Evolutionary conservation across 2,329 filamentous ascomycete genomes (phyloP), one percentile per base, ranked within the genome.

Genomic region (Amylocarpus encephaloides): DNA sequence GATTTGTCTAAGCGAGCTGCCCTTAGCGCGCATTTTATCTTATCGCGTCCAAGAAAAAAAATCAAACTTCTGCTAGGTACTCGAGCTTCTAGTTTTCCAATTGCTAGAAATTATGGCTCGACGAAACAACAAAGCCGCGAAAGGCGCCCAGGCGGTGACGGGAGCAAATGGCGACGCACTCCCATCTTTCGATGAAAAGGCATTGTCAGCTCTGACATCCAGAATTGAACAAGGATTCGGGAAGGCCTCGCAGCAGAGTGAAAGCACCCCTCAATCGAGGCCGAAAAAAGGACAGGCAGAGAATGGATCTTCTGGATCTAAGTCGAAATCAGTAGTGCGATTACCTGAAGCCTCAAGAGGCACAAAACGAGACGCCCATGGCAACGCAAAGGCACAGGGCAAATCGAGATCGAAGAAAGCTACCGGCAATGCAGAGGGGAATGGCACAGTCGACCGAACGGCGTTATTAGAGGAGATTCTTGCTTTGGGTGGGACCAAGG

Each of bases 401-500:
- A 60, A 63, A 44, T 55, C 61, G 18, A 58, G 62, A 19, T 55
- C 57, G 16, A 44, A 52, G 19, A 54, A 55, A 47, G 47, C 40
- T 48, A 53, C 51, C 33, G 56, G 18, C 32, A 36, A 50, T 52
- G 16, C 33, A 59, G 13, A 43, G 43, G 58, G 46, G 35, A 57
- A 18, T 41, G 50, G 26, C 22, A 15, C 46, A 22, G 55, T 57
- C 16, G 53, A 62, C 19, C 62, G 62, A 39, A 68, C 70, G 30
- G 63, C 67, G 11, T 68, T 86, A 4, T 68, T 86, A 6, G 75
- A 79, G 49, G 83, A 86, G 61, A 86, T 86, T 54, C 72, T 75
- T 56, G 79, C 79, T 12, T 70, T 86, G 1, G 83, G 82, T 3
- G 83, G 83, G 12, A 80, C 83, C 47, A 79, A 85, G 64, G 73